phyloP scores from a whole-genome alignment of 306 rosid species.

The Vigna radiata region DNA sequence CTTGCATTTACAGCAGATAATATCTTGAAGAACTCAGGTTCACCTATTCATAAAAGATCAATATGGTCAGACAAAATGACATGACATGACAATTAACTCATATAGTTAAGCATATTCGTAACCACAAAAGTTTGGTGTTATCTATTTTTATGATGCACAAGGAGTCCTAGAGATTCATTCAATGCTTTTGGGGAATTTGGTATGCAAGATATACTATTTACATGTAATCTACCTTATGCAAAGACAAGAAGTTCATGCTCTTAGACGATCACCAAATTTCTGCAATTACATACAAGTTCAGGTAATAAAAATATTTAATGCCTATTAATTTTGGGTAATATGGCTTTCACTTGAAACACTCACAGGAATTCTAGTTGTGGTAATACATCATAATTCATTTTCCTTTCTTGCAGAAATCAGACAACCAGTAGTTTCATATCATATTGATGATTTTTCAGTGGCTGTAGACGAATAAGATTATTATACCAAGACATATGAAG shows the following conservation, averaged over 20 bases:
- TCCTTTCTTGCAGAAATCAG: no score
- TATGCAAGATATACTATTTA: no score
- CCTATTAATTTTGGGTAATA: no score
- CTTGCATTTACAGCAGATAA: constrained; percentile 69
- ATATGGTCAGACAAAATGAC: constrained; percentile 21
- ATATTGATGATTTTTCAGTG: background rate
- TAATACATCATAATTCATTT: no score
- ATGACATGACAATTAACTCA: constrained; percentile 2
- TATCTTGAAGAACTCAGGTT: constrained; percentile 54
- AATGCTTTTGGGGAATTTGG: background rate
- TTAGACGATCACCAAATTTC: background rate
- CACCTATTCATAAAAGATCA: constrained; percentile 50
- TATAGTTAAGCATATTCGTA: background rate
- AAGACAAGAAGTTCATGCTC: background rate
- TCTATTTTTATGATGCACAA: constrained; percentile 4
- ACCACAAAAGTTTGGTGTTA: constrained; percentile 5
- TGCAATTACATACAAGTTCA: background rate
- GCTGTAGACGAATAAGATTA: background rate
- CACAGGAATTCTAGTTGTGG: no score
- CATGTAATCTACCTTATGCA: background rate
- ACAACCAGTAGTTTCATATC: background rate
- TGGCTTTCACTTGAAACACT: no score
- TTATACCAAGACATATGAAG: background rate
- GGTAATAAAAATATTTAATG: no score
- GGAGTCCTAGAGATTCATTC: background rate